These are phyloP conservation scores for Diaporthe sp. DNA, from an alignment of 2,329 filamentous ascomycete genomes.

Conservation along the genomic window DNA sequence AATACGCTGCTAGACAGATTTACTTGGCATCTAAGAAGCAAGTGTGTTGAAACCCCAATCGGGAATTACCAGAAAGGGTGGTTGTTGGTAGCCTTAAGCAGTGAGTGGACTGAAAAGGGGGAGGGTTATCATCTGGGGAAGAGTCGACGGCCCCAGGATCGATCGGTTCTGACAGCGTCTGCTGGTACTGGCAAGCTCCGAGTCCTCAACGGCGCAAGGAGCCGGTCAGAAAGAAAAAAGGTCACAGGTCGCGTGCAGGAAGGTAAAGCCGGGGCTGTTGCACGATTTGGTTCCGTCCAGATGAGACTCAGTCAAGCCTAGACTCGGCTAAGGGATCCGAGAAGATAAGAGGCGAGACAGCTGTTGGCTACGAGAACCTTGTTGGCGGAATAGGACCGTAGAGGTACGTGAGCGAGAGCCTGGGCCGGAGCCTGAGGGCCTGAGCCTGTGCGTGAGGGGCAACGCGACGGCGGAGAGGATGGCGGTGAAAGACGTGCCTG, in stretches of 20 bases:
- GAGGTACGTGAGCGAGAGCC: constrained; percentile 16
- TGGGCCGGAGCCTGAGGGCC: neutral
- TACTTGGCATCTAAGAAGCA: constrained; percentile 12
- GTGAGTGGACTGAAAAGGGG: constrained; percentile 26
- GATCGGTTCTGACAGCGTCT: constrained; percentile 13
- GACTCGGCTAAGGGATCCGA: constrained; percentile 34
- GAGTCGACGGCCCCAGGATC: constrained; percentile 29
- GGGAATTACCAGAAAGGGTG: constrained; percentile 38
- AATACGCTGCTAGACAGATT: neutral
- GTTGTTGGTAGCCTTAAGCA: constrained; percentile 29
- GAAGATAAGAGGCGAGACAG: constrained; percentile 40
- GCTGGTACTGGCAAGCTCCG: neutral
- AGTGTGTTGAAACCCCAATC: constrained; percentile 34
- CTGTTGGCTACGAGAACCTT: constrained; percentile 38
- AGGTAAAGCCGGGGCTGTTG: constrained; percentile 19
- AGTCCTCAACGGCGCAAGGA: constrained; percentile 5
- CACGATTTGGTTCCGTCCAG: constrained; percentile 25
- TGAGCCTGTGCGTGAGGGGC: constrained; percentile 30
- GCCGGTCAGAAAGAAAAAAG: constrained; percentile 1
- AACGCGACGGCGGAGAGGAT: constrained; percentile 24
- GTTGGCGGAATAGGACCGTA: constrained; percentile 31
- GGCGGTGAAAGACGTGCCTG: constrained; percentile 23
- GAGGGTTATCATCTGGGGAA: constrained; percentile 17
- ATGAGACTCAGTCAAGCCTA: constrained; percentile 37
- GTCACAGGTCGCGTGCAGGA: constrained; percentile 27